Evolutionary conservation across 2,329 filamentous ascomycete species (phyloP).

Genomic region (Sporothrix phasma): DNA sequence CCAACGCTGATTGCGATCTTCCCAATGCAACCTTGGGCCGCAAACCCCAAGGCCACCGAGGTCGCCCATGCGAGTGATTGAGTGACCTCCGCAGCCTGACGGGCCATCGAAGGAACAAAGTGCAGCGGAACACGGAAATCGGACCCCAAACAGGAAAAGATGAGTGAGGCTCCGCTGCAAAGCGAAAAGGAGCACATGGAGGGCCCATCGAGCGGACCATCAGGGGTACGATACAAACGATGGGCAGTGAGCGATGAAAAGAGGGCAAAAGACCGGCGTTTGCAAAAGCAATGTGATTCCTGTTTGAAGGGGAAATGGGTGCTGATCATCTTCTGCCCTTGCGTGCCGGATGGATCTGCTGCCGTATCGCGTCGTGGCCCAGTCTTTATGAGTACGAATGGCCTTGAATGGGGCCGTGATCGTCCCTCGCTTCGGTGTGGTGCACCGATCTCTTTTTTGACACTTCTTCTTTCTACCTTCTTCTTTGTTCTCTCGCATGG

Average conservation of each 20-base stretch:
- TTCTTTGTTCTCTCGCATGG: neutral
- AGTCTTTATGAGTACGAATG: neutral
- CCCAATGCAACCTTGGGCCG: neutral
- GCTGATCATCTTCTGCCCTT: neutral
- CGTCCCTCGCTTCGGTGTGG: neutral
- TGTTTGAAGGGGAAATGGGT: neutral
- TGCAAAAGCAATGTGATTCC: neutral
- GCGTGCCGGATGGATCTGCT: neutral
- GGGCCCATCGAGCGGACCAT: neutral
- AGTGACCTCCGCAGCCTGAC: too few species aligned
- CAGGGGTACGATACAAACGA: neutral
- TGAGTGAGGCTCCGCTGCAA: too few species aligned
- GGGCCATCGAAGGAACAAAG: neutral
- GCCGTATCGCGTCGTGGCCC: neutral
- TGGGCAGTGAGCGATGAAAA: neutral
- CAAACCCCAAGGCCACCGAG: neutral
- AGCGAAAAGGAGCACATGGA: neutral
- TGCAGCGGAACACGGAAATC: too few species aligned
- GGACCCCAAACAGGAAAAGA: neutral
- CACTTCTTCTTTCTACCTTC: neutral
- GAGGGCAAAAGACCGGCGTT: neutral
- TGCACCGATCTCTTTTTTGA: neutral
- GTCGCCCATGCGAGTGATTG: too few species aligned
- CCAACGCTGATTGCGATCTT: conserved; percentile 7
- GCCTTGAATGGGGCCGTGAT: neutral